Percentiles rank a stretch among this genome's conserved stretches.
These are phyloP conservation scores for Tubosaeta brunneosetosa DNA, from an alignment of 768 basidiomycete genomes.

Conservation along the genomic window DNA sequence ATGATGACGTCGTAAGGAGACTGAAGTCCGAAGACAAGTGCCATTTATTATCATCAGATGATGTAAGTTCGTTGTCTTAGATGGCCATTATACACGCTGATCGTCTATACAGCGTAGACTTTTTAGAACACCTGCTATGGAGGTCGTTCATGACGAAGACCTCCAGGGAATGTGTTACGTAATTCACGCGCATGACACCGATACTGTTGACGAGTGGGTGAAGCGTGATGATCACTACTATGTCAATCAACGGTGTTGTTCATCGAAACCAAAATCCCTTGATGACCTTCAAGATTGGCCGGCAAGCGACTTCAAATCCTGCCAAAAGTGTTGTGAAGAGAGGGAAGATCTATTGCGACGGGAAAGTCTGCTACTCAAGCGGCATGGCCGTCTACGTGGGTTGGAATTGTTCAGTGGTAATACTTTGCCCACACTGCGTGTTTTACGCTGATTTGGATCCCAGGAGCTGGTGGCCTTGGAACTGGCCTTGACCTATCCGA, in stretches of 20 bases:
- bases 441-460: neutral
- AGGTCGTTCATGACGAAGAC: slow-evolving; percentile 27
- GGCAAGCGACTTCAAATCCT: slow-evolving; percentile 31
- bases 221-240: slow-evolving; percentile 57
- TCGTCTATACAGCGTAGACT: slow-evolving; percentile 33
- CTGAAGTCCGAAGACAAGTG: slow-evolving; percentile 13
- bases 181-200: slow-evolving; percentile 31
- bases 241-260: slow-evolving; percentile 34
- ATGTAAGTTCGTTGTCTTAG: slow-evolving; percentile 30
- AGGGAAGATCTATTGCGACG: slow-evolving; percentile 30
- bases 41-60: slow-evolving; percentile 33
- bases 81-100: slow-evolving; percentile 5
- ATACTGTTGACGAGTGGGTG: slow-evolving; percentile 38
- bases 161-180: slow-evolving; percentile 58
- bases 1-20: slow-evolving; percentile 35
- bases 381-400: slow-evolving; percentile 46
- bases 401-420: slow-evolving; percentile 69
- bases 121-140: slow-evolving; percentile 33
- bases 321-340: slow-evolving; percentile 36
- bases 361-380: slow-evolving; percentile 27
- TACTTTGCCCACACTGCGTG: slow-evolving; percentile 5
- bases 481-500: slow-evolving; percentile 60
- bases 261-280: slow-evolving; percentile 17
- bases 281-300: slow-evolving; percentile 24
- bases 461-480: slow-evolving; percentile 74